phyloP scores from a whole-genome alignment of 345 rosid genomes.

The Brassica incana region DNA sequence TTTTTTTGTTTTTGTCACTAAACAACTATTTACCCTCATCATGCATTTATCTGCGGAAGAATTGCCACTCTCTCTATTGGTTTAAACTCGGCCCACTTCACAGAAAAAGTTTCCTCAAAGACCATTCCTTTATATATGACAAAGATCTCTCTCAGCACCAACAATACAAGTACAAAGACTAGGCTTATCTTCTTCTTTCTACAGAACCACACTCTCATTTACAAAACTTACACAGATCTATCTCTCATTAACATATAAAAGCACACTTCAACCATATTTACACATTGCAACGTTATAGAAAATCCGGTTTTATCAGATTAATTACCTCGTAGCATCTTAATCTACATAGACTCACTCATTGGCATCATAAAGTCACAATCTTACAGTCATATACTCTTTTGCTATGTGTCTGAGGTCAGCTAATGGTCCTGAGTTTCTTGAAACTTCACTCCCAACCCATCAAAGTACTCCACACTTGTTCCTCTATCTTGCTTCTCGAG shows the following conservation, averaged over 20 bases:
- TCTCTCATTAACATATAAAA: not conserved
- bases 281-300: not conserved
- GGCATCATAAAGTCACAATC: conserved; percentile 16
- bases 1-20: too few species aligned
- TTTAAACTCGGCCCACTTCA: conserved; percentile 8
- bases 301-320: not conserved
- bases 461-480: conserved; percentile 77
- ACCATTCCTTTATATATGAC: conserved; percentile 7
- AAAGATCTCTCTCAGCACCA: conserved; percentile 9
- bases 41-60: not conserved
- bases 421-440: not conserved
- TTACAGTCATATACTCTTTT: conserved; percentile 3
- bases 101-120: not conserved
- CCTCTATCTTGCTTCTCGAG: conserved; percentile 60
- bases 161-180: not conserved
- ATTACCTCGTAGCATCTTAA: not conserved
- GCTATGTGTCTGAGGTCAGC: conserved; percentile 28
- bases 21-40: too few species aligned
- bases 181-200: conserved; percentile 8
- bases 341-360: conserved; percentile 25
- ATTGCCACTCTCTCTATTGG: conserved; percentile 2
- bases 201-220: conserved; percentile 21
- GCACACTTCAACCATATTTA: conserved; percentile 14
- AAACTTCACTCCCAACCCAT: conserved; percentile 80
- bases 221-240: conserved; percentile 16